Percentiles rank a stretch among this genome's conserved stretches.
These are phyloP conservation scores for Friedmanniomyces endolithicus DNA, from an alignment of 495 filamentous ascomycete genomes.

Conservation along the genomic window DNA sequence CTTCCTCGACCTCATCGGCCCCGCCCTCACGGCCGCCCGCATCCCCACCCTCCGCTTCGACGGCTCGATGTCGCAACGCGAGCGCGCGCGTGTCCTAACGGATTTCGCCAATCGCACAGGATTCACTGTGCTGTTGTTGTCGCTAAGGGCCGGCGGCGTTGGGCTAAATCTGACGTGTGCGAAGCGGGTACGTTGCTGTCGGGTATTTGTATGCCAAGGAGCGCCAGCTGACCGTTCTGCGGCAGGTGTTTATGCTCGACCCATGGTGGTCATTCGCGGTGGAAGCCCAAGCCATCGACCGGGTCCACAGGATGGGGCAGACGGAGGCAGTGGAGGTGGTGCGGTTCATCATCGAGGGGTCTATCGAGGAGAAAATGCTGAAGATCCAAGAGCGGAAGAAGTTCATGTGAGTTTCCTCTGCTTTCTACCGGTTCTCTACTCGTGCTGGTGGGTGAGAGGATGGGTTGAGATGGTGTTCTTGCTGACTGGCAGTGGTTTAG, in stretches of 20 bases:
- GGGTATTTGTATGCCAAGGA: too few relatives aligned
- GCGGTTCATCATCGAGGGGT: slow-evolving; percentile 76
- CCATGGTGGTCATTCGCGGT: slow-evolving; percentile 98
- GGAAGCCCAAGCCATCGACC: slow-evolving; percentile 94
- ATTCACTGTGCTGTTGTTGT: slow-evolving; percentile 71
- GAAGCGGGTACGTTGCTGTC: too few relatives aligned
- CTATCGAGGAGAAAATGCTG: slow-evolving; percentile 90
- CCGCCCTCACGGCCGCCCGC: slow-evolving; percentile 48
- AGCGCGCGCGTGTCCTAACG: slow-evolving; percentile 58
- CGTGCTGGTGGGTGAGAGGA: too few relatives aligned
- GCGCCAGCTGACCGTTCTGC: slow-evolving; percentile 81
- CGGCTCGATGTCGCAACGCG: slow-evolving; percentile 57
- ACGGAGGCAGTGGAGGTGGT: slow-evolving; percentile 69
- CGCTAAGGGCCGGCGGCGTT: slow-evolving; percentile 69
- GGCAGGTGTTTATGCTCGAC: slow-evolving; percentile 94
- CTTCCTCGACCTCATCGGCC: slow-evolving; percentile 69
- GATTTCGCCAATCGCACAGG: slow-evolving; percentile 53
- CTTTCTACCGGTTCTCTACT: too few relatives aligned
- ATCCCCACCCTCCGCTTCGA: slow-evolving; percentile 68
- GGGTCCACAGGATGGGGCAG: slow-evolving; percentile 98
- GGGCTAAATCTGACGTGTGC: slow-evolving; percentile 85
- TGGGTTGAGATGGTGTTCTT: not conserved
- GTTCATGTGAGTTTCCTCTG: slow-evolving; percentile 81
- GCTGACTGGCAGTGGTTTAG: slow-evolving; percentile 33
- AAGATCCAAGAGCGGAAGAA: slow-evolving; percentile 64